These are phyloP conservation scores for Ustilago trichophora DNA, from an alignment of 1,284 basidiomycete genomes.

Conservation along the genomic window DNA sequence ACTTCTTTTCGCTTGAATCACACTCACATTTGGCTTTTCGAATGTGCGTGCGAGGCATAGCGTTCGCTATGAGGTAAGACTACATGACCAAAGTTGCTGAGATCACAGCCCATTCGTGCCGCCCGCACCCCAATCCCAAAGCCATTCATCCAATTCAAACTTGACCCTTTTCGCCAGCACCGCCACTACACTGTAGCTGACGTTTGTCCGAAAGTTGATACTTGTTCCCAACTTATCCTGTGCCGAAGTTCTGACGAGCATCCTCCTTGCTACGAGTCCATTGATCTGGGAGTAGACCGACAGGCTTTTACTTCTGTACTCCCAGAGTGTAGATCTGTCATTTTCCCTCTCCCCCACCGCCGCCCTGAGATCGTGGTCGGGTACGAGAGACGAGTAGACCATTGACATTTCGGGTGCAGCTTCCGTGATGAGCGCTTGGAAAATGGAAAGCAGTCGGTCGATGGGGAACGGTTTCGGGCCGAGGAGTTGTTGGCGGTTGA, in stretches of 20 bases:
- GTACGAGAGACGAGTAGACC: constrained; percentile 56
- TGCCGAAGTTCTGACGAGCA: constrained; percentile 40
- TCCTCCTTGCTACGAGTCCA: constrained; percentile 35
- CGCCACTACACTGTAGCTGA: constrained; percentile 31
- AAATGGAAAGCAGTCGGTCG: constrained; percentile 82
- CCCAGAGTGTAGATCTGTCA: constrained; percentile 35
- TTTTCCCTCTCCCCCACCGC: constrained; percentile 41
- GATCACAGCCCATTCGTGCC: constrained; percentile 20
- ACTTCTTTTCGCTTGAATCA: too few relatives aligned
- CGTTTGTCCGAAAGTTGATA: constrained; percentile 48
- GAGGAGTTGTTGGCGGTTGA: constrained; percentile 77
- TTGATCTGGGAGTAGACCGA: constrained; percentile 48
- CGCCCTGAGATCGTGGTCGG: constrained; percentile 61
- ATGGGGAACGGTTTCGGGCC: constrained; percentile 83
- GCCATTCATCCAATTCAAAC: constrained; percentile 51
- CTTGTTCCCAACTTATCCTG: constrained; percentile 39
- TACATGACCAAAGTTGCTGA: too few relatives aligned
- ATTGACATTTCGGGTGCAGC: constrained; percentile 72
- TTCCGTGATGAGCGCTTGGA: constrained; percentile 83
- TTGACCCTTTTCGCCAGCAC: constrained; percentile 39
- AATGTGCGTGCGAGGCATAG: too few relatives aligned
- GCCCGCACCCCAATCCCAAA: constrained; percentile 49
- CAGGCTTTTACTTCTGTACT: constrained; percentile 23
- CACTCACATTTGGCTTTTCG: too few relatives aligned
- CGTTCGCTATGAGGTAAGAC: too few relatives aligned